phyloP scores from a whole-genome alignment of 805 yeast species.

The Hanseniaspora guilliermondii region DNA sequence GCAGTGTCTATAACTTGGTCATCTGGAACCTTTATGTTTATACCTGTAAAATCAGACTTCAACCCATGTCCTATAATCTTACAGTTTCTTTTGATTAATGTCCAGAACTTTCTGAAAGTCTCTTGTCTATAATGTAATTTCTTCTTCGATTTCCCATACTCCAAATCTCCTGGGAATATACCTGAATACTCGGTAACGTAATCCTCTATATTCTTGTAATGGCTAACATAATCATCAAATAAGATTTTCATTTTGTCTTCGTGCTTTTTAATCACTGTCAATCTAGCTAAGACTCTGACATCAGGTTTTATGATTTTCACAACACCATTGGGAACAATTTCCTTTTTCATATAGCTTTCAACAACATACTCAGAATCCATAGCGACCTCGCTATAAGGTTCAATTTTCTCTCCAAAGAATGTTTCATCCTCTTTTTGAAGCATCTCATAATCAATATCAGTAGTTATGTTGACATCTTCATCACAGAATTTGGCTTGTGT shows the following conservation, averaged over 20 bases:
- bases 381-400: constrained; percentile 74
- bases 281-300: constrained; percentile 67
- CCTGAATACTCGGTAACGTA: constrained; percentile 87
- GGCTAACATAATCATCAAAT: constrained; percentile 83
- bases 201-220: constrained; percentile 59
- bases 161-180: constrained; percentile 83
- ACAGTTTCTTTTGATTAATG: constrained; percentile 76
- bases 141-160: constrained; percentile 50
- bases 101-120: constrained; percentile 82
- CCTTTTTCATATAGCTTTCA: constrained; percentile 63
- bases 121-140: constrained; percentile 68
- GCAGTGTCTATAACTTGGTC: constrained; percentile 84
- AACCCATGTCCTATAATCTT: constrained; percentile 92
- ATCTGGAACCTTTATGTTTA: constrained; percentile 78
- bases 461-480: constrained; percentile 30
- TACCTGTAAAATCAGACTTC: constrained; percentile 80
- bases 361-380: constrained; percentile 95
- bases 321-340: constrained; percentile 60
- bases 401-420: constrained; percentile 47
- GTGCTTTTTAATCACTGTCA: constrained; percentile 48
- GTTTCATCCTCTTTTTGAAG: constrained; percentile 46
- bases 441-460: background rate
- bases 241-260: constrained; percentile 32
- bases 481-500: constrained; percentile 38
- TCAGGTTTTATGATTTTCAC: constrained; percentile 63